Evolutionary conservation across 805 yeast genomes (phyloP).

Genomic region (Pichia membranifaciens): DNA sequence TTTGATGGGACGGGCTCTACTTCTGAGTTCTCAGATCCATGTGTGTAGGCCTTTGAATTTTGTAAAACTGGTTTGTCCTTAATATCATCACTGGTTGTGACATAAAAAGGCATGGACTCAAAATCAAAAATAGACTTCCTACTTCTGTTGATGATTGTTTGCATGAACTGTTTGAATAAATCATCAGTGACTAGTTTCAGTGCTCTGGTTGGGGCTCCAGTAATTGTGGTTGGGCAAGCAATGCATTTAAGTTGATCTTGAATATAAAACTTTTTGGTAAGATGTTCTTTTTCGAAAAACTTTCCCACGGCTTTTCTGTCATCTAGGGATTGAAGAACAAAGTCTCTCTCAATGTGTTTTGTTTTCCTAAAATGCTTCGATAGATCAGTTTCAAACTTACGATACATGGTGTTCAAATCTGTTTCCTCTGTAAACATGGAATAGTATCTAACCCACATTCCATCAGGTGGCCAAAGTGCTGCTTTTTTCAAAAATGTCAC

Average conservation of each 20-base stretch:
- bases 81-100: slow-evolving; percentile 21
- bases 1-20: slow-evolving; percentile 26
- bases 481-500: slow-evolving; percentile 54
- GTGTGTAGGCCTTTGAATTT: slow-evolving; percentile 13
- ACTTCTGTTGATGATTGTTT: slow-evolving; percentile 49
- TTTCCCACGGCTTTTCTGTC: slow-evolving; percentile 22
- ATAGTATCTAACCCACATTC: slow-evolving; percentile 60
- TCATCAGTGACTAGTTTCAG: slow-evolving; percentile 32
- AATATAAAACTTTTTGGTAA: slow-evolving; percentile 24
- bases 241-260: slow-evolving; percentile 32
- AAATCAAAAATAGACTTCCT: slow-evolving; percentile 54
- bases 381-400: slow-evolving; percentile 41
- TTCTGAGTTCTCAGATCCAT: slow-evolving; percentile 16
- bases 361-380: slow-evolving; percentile 18
- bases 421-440: slow-evolving; percentile 52
- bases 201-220: slow-evolving; percentile 20
- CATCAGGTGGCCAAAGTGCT: slow-evolving; percentile 73
- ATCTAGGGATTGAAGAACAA: slow-evolving; percentile 25
- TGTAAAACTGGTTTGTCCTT: slow-evolving; percentile 7
- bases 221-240: slow-evolving; percentile 30
- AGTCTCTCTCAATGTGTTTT: slow-evolving; percentile 17
- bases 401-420: slow-evolving; percentile 40
- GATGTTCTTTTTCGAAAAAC: slow-evolving; percentile 23
- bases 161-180: slow-evolving; percentile 39
- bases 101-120: slow-evolving; percentile 27